Evolutionary conservation across 2,329 filamentous ascomycete species (phyloP), one percentile per base, ranked within the genome.

Genomic region (Epichloe bromicola): DNA sequence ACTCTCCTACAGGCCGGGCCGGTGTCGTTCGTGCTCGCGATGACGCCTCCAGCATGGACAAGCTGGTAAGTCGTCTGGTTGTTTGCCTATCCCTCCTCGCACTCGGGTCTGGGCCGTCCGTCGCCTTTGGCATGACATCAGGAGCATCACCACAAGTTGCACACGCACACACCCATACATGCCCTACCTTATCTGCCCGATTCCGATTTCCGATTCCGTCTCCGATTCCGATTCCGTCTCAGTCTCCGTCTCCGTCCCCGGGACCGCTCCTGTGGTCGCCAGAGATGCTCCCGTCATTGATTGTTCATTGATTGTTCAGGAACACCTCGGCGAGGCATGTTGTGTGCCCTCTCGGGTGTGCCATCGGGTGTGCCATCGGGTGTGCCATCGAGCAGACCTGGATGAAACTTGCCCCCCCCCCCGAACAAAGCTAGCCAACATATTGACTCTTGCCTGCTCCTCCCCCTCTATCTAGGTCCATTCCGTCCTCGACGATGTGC

Each of bases 401-500:
- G 40, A 42, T 14, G 10, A 40, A 42, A 20, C 5, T 14, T 14
- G 5, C 40, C 19, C 40, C 20, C 12, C 20, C 20, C 20, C 20
- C 20, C 23, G 5, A 6, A 23, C 23, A 42, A 42, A 42, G 8
- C 19, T 42, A 12, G 19, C 40, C 40, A 7, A 26, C 20, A 42
- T n/a, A 12, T 20, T 44, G 47, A 49, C 47, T 42, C 30, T 41
- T 34, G 10, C 26, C 26, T 33, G 5, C 19, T 26, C 23, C 23
- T 36, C 20, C 7, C n/a, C n/a, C 14, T 7, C 33, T 14, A n/a
- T 44, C 39, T 47, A 83, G 80, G 73, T 80, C 56, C 75, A 81
- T 62, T 70, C 76, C 20, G 78, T 91, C 54, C 75, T 91, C 61
- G 83, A 89, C 61, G 85, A 90, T 62, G 69, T 84, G 51, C 71